Evolutionary conservation across 495 filamentous ascomycete species (phyloP).

Genomic region (Aspergillus funiculosus): DNA sequence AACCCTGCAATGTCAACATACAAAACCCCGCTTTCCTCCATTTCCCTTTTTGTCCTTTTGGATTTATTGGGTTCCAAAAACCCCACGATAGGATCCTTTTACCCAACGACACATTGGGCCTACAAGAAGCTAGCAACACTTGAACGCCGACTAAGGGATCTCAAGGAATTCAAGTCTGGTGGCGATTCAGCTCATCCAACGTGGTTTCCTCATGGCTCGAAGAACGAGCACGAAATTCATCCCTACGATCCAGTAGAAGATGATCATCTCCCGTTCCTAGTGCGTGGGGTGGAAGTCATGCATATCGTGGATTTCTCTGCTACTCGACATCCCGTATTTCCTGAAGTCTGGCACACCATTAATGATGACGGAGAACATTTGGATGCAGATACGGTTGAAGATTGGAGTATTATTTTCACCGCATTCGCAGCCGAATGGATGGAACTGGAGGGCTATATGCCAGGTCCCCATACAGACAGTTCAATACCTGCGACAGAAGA

Average conservation of each 20-base stretch:
- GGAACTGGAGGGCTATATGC: constrained; percentile 72
- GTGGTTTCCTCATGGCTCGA: constrained; percentile 52
- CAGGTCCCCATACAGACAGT: constrained; percentile 1
- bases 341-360: constrained; percentile 78
- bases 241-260: constrained; percentile 58
- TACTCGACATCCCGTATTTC: constrained; percentile 56
- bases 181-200: constrained; percentile 13
- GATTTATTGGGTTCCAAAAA: constrained; percentile 73
- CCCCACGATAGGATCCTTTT: constrained; percentile 74
- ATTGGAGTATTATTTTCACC: constrained; percentile 77
- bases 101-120: constrained; percentile 87
- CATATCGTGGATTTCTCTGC: constrained; percentile 73
- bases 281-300: constrained; percentile 75
- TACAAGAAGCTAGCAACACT: constrained; percentile 64
- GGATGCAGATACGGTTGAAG: constrained; percentile 74
- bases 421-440: constrained; percentile 92
- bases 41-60: constrained; percentile 86
- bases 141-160: constrained; percentile 62
- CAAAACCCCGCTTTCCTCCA: constrained; percentile 65
- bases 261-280: constrained; percentile 87
- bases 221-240: constrained; percentile 42
- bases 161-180: constrained; percentile 48
- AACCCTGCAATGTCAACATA: constrained; percentile 68
- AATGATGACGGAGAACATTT: constrained; percentile 82
- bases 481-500: neutral